These are phyloP conservation scores for Strobilomyces dryophilus DNA, from an alignment of 768 basidiomycete genomes.

Conservation along the genomic window DNA sequence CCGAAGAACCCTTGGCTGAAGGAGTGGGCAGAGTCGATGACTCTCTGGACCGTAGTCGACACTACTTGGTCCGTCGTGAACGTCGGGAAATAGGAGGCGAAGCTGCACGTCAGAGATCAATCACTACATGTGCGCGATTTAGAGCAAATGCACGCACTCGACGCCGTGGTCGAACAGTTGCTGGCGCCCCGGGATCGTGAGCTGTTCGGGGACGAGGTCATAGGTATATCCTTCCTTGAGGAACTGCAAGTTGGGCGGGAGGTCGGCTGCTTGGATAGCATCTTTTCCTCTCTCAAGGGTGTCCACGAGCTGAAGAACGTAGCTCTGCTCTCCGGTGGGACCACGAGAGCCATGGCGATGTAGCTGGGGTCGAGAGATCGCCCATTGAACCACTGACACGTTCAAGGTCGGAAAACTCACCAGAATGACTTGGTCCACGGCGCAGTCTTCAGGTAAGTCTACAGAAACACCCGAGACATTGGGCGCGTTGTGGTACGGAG, in stretches of 20 bases:
- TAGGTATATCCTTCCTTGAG: slow-evolving; percentile 17
- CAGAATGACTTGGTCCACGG: slow-evolving; percentile 37
- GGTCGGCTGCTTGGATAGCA: slow-evolving; percentile 23
- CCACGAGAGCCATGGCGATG: slow-evolving; percentile 41
- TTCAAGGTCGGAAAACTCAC: slow-evolving; percentile 20
- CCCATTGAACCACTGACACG: background rate
- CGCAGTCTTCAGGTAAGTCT: slow-evolving; percentile 36
- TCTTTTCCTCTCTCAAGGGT: slow-evolving; percentile 27
- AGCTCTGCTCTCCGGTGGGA: slow-evolving; percentile 25
- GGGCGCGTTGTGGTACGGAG: slow-evolving; percentile 35
- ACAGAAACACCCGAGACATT: slow-evolving; percentile 22
- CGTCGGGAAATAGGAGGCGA: background rate
- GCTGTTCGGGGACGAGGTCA: slow-evolving; percentile 31
- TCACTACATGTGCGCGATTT: background rate
- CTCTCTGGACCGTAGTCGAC: slow-evolving; percentile 16
- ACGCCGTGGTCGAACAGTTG: slow-evolving; percentile 40
- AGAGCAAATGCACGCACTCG: slow-evolving; percentile 23
- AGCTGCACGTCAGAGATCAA: background rate
- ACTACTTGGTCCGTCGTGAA: background rate
- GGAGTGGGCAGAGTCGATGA: slow-evolving; percentile 8
- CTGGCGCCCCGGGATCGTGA: slow-evolving; percentile 34
- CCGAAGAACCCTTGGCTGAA: too few species aligned
- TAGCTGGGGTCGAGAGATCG: background rate
- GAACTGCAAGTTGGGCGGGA: slow-evolving; percentile 34
- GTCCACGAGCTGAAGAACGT: slow-evolving; percentile 30